Evolutionary conservation across 1,139 yeast species (phyloP), one percentile per base, ranked within the genome.

Genomic region (Kodamaea plutei): DNA sequence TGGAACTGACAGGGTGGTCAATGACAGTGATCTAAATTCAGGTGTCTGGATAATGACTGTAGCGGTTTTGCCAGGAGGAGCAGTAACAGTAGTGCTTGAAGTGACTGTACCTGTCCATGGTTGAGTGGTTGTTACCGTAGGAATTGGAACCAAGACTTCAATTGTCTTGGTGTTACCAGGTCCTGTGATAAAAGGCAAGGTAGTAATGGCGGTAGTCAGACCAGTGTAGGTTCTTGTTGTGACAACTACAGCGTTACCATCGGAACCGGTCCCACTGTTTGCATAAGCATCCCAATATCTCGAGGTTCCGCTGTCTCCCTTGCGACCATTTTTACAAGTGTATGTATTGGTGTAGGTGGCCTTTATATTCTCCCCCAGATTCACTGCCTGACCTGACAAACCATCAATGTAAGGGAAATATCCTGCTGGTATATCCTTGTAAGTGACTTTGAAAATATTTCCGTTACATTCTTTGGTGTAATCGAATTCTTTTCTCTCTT

Each of bases 391-490:
- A 4, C 4, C 3, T 15, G 35, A 33, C 8, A 48, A 35, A 4
- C 40, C 40, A 35, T 47, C 55, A 23, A 59, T 35, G 37, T 46
- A 59, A 8, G 60, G 58, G 20, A 61, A 44, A 35, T 43, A 55
- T 4, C 63, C 64, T 4, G 58, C 54, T 2, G 64, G 62, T 22
- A 59, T 31, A 30, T 51, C 47, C 2, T 23, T 11, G 36, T 47
- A 58, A 7, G 30, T 30, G 4, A 52, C 37, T 1, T 28, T 20
- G 27, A 36, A 40, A 1, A 37, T 29, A 4, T 29, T 26, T 1
- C 43, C 8, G 11, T 44, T 24, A 44, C 62, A 57, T 2, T 40
- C 13, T 8, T 36, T 35, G 1, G 49, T 31, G 26, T 23, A 39
- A 6, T 20, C 15, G 16, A 40, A 25, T 15, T 30, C 17, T 18